phyloP scores from a whole-genome alignment of 228 moss, liverwort and hornwort genomes.

The Sphagnum magellanicum region DNA sequence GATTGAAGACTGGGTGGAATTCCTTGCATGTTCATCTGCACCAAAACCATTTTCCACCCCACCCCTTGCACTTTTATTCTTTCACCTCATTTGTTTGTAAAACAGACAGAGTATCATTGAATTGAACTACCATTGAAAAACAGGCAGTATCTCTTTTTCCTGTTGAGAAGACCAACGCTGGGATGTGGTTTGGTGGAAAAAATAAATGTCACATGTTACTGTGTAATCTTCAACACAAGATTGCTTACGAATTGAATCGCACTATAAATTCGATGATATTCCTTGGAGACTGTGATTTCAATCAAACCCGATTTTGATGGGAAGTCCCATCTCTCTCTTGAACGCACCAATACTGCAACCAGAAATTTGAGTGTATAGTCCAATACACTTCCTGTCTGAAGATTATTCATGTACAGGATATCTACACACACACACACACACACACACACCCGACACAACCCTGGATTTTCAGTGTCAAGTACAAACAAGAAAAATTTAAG shows the following conservation, averaged over 20 bases:
- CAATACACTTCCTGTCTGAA: slow-evolving; percentile 92
- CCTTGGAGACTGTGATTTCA: slow-evolving; percentile 87
- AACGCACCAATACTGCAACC: slow-evolving; percentile 64
- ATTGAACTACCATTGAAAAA: not conserved
- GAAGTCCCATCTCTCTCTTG: slow-evolving; percentile 78
- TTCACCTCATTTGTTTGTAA: not conserved
- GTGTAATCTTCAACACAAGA: not conserved
- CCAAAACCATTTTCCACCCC: not conserved
- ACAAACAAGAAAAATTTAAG: not conserved
- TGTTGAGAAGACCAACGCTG: not conserved
- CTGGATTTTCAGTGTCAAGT: not conserved
- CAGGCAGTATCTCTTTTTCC: not conserved
- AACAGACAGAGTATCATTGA: not conserved
- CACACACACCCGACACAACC: not conserved
- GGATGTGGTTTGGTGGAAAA: too few relatives aligned
- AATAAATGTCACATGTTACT: too few relatives aligned
- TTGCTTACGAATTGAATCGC: slow-evolving; percentile 86
- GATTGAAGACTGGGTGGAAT: slow-evolving; percentile 53
- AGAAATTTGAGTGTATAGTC: slow-evolving; percentile 90
- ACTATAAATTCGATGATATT: slow-evolving; percentile 90
- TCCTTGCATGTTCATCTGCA: slow-evolving; percentile 57
- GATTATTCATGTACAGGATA: slow-evolving; percentile 94
- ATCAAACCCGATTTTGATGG: slow-evolving; percentile 86
- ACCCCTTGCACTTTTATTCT: not conserved
- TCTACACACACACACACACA: slow-evolving; percentile 31